phyloP scores from a whole-genome alignment of 345 rosid species.

The Camelina laxa region DNA sequence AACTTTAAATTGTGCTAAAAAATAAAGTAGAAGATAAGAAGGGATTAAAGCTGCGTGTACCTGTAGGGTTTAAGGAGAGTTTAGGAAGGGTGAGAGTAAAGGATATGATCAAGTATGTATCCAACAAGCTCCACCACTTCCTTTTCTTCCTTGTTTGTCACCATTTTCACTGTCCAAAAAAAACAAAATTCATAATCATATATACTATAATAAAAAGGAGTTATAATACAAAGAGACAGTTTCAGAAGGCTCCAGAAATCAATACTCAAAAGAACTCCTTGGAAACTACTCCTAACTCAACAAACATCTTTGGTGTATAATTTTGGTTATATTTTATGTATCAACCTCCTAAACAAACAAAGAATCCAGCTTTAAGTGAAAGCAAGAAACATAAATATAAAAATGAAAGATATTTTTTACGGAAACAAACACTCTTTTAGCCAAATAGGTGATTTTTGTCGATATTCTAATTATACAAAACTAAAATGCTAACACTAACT shows the following conservation, averaged over 20 bases:
- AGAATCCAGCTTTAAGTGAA: conserved; percentile 22
- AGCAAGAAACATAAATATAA: not conserved
- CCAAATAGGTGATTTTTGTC: not conserved
- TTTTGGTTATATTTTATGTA: conserved; percentile 14
- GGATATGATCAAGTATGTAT: conserved; percentile 67
- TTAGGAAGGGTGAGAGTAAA: conserved; percentile 45
- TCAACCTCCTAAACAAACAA: not conserved
- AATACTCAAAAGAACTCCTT: conserved; percentile 29
- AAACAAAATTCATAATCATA: conserved; percentile 6
- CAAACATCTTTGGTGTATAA: conserved; percentile 32
- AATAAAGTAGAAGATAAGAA: conserved; percentile 26
- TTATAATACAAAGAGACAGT: conserved; percentile 22
- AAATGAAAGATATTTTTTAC: not conserved
- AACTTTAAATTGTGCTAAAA: not conserved
- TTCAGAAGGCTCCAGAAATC: conserved; percentile 9
- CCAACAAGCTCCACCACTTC: conserved; percentile 55
- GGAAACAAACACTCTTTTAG: not conserved
- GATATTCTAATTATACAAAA: not conserved
- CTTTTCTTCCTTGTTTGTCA: conserved; percentile 61
- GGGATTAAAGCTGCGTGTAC: conserved; percentile 32
- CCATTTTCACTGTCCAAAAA: conserved; percentile 63
- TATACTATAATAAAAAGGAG: not conserved
- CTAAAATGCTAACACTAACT: not conserved
- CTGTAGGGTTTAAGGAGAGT: conserved; percentile 37
- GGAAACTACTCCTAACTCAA: conserved; percentile 38